Evolutionary conservation across 176 grass and related monocot species (phyloP).

Genomic region (Ampelocalamus luodianensis): DNA sequence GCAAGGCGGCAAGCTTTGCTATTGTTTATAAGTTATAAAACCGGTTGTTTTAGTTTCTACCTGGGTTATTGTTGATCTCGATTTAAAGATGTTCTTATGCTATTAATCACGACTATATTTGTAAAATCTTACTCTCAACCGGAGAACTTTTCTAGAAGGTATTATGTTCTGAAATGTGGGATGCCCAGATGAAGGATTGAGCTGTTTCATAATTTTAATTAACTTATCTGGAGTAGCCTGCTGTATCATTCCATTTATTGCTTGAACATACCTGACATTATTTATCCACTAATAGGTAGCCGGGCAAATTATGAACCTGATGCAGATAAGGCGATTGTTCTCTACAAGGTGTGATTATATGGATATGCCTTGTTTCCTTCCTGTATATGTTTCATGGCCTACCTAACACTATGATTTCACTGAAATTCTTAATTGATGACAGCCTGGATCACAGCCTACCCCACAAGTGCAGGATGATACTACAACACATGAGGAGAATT

Average conservation of each 20-base stretch:
- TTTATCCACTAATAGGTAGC: conserved; percentile 53
- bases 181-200: background rate
- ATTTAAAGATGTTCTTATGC: background rate
- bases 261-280: conserved; percentile 31
- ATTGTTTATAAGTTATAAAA: conserved; percentile 15
- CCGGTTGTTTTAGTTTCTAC: background rate
- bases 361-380: background rate
- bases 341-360: conserved; percentile 81
- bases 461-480: conserved; percentile 60
- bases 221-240: background rate
- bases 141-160: background rate
- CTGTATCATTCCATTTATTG: conserved; percentile 36
- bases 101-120: background rate
- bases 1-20: background rate
- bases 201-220: background rate
- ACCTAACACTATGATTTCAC: conserved; percentile 32
- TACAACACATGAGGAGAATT: conserved; percentile 75
- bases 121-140: background rate
- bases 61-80: background rate
- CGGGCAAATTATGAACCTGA: conserved; percentile 55
- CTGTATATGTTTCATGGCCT: conserved; percentile 7
- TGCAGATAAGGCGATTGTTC: conserved; percentile 81
- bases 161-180: background rate
- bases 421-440: conserved; percentile 51
- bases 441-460: conserved; percentile 68